phyloP scores from a whole-genome alignment of 495 filamentous ascomycete species.

The Hyaloscypha variabilis region DNA sequence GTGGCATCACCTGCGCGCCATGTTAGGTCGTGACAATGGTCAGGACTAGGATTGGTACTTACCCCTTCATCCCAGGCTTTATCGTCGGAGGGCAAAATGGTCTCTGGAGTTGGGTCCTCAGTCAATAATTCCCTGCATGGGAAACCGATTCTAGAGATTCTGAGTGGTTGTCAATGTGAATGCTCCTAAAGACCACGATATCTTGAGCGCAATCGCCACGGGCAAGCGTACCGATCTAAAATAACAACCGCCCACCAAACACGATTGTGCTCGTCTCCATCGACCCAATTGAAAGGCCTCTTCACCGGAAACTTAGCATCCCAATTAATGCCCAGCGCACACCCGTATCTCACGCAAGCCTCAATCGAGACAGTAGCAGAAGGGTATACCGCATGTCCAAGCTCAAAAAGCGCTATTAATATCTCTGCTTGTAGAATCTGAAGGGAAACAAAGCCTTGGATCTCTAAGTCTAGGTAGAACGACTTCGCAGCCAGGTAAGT shows the following conservation, averaged over 20 bases:
- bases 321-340: constrained; percentile 23
- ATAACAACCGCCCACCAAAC: constrained; percentile 54
- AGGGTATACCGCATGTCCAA: constrained; percentile 48
- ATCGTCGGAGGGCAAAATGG: constrained; percentile 46
- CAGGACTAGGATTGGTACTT: background rate
- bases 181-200: too few species aligned
- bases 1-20: constrained; percentile 1
- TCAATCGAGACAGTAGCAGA: constrained; percentile 45
- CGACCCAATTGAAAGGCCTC: constrained; percentile 41
- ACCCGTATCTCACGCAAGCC: constrained; percentile 40
- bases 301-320: background rate
- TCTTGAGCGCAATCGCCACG: background rate
- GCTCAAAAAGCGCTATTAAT: constrained; percentile 46
- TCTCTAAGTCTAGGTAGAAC: constrained; percentile 40
- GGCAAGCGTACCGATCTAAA: constrained; percentile 40
- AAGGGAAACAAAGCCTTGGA: constrained; percentile 41
- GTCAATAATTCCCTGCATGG: constrained; percentile 18
- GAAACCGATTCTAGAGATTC: constrained; percentile 11
- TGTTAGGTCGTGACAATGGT: background rate
- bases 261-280: constrained; percentile 49
- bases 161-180: background rate
- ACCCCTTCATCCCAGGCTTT: constrained; percentile 38
- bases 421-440: constrained; percentile 42
- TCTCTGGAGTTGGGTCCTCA: constrained; percentile 40
- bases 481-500: constrained; percentile 45